Base-by-base conservation (phyloP, 441 rosid genomes). In the Brassica balearica region DNA sequence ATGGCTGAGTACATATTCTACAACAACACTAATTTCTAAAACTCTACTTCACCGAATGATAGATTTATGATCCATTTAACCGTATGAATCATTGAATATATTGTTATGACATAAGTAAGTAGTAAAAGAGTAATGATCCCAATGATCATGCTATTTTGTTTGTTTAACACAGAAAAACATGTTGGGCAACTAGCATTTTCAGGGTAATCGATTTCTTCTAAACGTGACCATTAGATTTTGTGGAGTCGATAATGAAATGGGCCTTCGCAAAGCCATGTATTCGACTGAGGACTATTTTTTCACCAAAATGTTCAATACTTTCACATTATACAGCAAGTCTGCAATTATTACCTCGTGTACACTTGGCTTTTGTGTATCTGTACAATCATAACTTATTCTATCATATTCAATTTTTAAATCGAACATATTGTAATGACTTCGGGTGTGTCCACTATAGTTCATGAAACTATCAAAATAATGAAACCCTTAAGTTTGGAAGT, bases 281-380 rank as follows among this genome's bases (percentile, higher is more conserved):
- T 53, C 22, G n/a, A 59, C 68, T 43, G 22, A 8, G 62, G 79
- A 68, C 68, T 61, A 75, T 59, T 23, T 67, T 67, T 75, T 60
- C 68, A 75, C 51, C 51, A 59, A 75, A 68, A 41, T n/a, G 36
- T 43, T 75, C 78, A 75, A 46, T 59, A 41, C 66, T 66, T 66
- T 38, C 25, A 66, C 59, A 53, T 53, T 15, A 15, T 53, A 56
- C 67, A 41, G 46, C 60, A 56, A 17, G 53, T 41, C 60, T 58
- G 29, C 48, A 56, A 17, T 75, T 59, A 68, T 43, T 59, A 41
- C 48, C 34, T 46, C 34, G 9, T 61, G 67, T 67, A 76, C 69
- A 60, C 3, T 68, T 60, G 74, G 68, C 20, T 41, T 15, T 58
- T 7, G 43, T 41, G 67, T 48, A 75, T 12, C 46, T 67, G 23